Evolutionary conservation across 129 eudicot genomes (phyloP), one percentile per base, ranked within the genome.

Genomic region (Flaveria brownii): DNA sequence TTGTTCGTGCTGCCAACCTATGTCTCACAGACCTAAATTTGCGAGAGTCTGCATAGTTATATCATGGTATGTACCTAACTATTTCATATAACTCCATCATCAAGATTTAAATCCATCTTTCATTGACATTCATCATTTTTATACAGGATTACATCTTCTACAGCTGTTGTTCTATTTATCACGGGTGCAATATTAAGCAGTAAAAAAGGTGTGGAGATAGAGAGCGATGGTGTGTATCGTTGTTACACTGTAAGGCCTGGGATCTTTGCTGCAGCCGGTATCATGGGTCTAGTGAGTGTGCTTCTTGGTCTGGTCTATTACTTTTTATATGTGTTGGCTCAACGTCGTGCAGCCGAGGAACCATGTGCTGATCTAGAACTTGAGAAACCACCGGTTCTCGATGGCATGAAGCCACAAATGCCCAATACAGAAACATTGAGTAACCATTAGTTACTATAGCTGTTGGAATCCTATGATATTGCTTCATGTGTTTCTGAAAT

Each of bases 261-360:
- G 55, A 15, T 78, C 66, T 78, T 71, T 49, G 1, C 36, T 7
- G 42, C 23, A 60, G 82, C 72, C 15, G 65, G 72, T 15, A 47
- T 71, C 55, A 61, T 71, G 65, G 66, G 77, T 22, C 55, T 78
- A 5, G 18, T 78, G 45, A 55, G 82, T 16, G 65, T 61, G 77
- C 72, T 71, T 61, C 55, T 78, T 1, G 28, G 55, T 46, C 11
- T 62, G 23, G 47, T 61, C 15, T 78, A 71, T 71, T 71, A 78
- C 56, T 16, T 60, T 15, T 26, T 45, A 33, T 71, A 78, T 49
- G 77, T 49, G 45, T 61, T 71, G 30, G 77, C 77, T 14, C 11
- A 4, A 61, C 39, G 16, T 15, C 15, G 30, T 36, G 54, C 54
- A 49, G 5, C 30, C 18, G 4, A 71, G n/a, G n/a, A 57, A 70